Conservation (phyloP, 2,329 filamentous ascomycete genomes). For the Botryotinia narcissicola region DNA sequence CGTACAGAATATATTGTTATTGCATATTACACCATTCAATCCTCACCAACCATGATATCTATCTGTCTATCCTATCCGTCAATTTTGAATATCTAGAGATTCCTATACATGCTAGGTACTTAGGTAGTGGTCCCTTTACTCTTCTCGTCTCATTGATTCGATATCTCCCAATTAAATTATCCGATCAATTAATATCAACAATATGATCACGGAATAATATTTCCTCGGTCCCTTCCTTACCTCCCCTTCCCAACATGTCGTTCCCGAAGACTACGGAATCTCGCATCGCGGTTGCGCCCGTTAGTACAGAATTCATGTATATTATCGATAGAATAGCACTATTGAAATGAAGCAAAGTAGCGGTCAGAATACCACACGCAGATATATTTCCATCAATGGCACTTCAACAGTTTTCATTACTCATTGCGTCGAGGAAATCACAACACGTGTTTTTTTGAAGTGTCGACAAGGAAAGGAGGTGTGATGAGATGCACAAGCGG, state of each 20-base stretch:
- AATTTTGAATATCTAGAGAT: neutral
- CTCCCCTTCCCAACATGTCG: neutral
- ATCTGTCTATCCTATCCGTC: neutral
- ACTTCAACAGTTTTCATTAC: neutral
- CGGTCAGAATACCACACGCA: neutral
- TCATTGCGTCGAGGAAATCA: neutral
- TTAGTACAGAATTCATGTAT: neutral
- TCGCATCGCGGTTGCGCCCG: neutral
- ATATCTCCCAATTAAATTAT: neutral
- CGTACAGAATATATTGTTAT: no score
- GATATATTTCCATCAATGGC: neutral
- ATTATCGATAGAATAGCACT: neutral
- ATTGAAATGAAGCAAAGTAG: neutral
- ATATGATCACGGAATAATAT: neutral
- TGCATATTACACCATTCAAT: neutral
- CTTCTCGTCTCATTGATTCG: neutral
- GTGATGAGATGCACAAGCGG: neutral
- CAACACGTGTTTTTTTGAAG: neutral
- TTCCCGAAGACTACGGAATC: neutral
- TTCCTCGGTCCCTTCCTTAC: neutral
- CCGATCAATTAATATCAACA: neutral
- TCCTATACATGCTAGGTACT: neutral
- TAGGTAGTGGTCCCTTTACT: neutral
- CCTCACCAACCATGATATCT: neutral
- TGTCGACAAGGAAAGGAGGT: neutral